A percentile compares a stretch with the other conserved stretches of the same genome.
phyloP scores from a whole-genome alignment of 2,329 filamentous ascomycete species.

The Neodidymelliopsis sp. region DNA sequence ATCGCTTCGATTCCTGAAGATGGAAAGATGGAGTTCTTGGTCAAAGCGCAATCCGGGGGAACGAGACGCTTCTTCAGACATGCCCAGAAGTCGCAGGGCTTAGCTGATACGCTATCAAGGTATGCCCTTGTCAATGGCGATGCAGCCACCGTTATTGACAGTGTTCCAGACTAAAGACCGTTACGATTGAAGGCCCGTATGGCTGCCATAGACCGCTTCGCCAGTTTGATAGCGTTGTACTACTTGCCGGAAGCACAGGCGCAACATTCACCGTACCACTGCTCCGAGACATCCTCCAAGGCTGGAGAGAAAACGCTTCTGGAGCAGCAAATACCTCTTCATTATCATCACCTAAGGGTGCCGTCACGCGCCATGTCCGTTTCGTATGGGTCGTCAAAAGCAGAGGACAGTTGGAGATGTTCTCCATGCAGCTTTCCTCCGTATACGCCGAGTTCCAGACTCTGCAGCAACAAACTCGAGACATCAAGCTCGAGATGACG shows the following conservation, averaged over 20 bases:
- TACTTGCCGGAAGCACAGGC: conserved; percentile 68
- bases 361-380: conserved; percentile 58
- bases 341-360: conserved; percentile 31
- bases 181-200: conserved; percentile 64
- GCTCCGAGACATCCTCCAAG: conserved; percentile 62
- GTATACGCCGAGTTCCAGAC: conserved; percentile 54
- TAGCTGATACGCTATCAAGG: conserved; percentile 18
- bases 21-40: conserved; percentile 63
- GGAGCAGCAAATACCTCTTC: conserved; percentile 16
- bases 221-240: conserved; percentile 67
- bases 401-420: conserved; percentile 61
- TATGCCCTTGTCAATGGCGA: conserved; percentile 10
- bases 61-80: conserved; percentile 61
- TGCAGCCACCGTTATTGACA: background rate
- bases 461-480: conserved; percentile 46
- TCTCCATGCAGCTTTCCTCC: conserved; percentile 58
- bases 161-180: conserved; percentile 38
- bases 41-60: conserved; percentile 62
- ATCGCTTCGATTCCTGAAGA: conserved; percentile 65
- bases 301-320: conserved; percentile 48
- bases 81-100: conserved; percentile 53
- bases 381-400: conserved; percentile 68
- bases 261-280: conserved; percentile 65
- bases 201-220: conserved; percentile 59
- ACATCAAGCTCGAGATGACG: conserved; percentile 59